Percentiles rank a stretch among this genome's conserved stretches.
These are phyloP conservation scores for Naegleria fowleri DNA, from an alignment of 208 protist genomes.

Conservation along the genomic window DNA sequence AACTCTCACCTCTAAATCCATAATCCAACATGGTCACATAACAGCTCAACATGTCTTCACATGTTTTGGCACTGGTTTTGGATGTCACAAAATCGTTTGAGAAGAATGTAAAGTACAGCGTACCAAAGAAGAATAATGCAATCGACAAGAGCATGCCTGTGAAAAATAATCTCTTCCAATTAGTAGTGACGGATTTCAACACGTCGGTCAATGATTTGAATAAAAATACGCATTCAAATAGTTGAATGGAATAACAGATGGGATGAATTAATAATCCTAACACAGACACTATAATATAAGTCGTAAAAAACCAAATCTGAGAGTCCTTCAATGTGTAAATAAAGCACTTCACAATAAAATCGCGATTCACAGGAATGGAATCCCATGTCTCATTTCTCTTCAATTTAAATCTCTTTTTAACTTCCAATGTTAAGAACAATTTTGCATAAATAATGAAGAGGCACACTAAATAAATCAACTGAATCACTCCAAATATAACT, in stretches of 20 bases:
- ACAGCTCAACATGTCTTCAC: neutral
- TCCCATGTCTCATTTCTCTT: neutral
- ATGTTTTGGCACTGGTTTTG: neutral
- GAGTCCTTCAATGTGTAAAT: neutral
- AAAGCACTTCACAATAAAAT: neutral
- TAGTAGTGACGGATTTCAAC: neutral
- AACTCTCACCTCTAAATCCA: neutral
- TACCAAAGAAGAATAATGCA: neutral
- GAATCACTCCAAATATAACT: neutral
- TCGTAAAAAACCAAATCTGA: neutral
- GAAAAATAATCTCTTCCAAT: neutral
- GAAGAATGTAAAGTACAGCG: neutral
- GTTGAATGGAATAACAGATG: neutral
- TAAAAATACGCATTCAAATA: neutral
- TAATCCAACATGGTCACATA: constrained; percentile 2
- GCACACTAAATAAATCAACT: neutral
- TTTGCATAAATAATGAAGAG: neutral
- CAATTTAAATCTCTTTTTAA: neutral
- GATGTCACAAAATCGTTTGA: neutral
- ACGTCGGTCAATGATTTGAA: neutral
- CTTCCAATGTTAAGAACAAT: neutral
- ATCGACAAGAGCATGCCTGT: neutral
- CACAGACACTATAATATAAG: neutral
- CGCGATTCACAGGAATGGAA: neutral
- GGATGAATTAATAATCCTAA: neutral